Evolutionary conservation across 148 eudicot genomes (phyloP).

Genomic region (Pouteria glomerata): DNA sequence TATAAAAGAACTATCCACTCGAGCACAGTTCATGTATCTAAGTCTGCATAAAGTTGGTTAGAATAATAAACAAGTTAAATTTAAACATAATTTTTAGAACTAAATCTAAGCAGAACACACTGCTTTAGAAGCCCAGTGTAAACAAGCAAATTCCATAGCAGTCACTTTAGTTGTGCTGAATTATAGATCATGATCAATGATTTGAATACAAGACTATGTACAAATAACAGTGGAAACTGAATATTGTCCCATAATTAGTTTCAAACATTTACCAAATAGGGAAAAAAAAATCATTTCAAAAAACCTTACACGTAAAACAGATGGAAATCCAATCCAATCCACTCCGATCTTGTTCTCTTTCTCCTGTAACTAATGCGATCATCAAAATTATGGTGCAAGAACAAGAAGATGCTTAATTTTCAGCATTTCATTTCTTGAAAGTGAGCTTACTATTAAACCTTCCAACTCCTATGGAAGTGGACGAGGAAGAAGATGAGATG

Average conservation of each 20-base stretch:
- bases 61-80: no score
- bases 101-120: no score
- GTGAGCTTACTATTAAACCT: slow-evolving; percentile 28
- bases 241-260: background rate
- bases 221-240: background rate
- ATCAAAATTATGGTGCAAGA: background rate
- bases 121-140: no score
- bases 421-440: slow-evolving; percentile 21
- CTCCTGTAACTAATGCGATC: background rate
- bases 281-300: background rate
- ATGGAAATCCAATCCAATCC: background rate
- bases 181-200: background rate
- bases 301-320: background rate
- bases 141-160: background rate
- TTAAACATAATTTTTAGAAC: no score
- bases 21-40: no score
- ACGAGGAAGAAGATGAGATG: slow-evolving; percentile 55
- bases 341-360: background rate
- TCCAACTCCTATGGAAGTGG: slow-evolving; percentile 29
- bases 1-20: no score
- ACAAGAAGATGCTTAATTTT: background rate
- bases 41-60: no score
- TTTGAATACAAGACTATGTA: background rate
- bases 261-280: background rate
- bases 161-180: background rate